Evolutionary conservation across 805 yeast genomes (phyloP), one percentile per base, ranked within the genome.

Genomic region (Metschnikowia cerradonensis): DNA sequence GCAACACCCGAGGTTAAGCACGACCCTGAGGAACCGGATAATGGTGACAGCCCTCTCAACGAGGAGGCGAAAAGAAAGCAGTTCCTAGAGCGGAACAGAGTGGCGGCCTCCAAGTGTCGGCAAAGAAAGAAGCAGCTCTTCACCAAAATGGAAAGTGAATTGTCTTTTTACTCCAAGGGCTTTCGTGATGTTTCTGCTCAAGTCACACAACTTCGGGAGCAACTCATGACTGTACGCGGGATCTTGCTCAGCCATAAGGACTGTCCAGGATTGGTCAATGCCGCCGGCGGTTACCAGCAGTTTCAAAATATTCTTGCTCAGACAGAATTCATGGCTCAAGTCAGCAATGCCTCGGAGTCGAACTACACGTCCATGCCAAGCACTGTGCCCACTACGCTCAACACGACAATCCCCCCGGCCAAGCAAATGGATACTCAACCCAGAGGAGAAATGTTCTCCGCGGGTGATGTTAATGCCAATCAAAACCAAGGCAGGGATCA

Each of bases 101-200:
- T 94, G 8, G 99, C 99, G 0, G 99, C 99, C 0, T 83, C 94
- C 22, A 91, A 90, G 65, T 94, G 98, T 73, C 81, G 99, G 52
- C 96, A 88, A 68, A 80, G 97, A 51, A 94, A 94, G 75, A 94
- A 94, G 72, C 90, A 88, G 64, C 85, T 86, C 75, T 80, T 90
- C 33, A 83, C 81, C 51, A 86, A 85, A 58, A 85, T 94, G 81
- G 95, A 90, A 65, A 81, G 77, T 43, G 95, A 90, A 64, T 76
- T 90, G 48, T 77, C 82, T 41, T 83, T 80, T 59, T 89, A 83
- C 64, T 77, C 87, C 15, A 67, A 76, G 10, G 91, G 90, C 54
- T 90, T 88, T 67, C 80, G 85, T 20, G 81, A 81, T 38, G 67
- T 90, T 46, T 77, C 82, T 13, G 67, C 71, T 2, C 86, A 88